These are phyloP conservation scores for Omphalea diandra DNA, from an alignment of 441 rosid species.

Conservation along the genomic window DNA sequence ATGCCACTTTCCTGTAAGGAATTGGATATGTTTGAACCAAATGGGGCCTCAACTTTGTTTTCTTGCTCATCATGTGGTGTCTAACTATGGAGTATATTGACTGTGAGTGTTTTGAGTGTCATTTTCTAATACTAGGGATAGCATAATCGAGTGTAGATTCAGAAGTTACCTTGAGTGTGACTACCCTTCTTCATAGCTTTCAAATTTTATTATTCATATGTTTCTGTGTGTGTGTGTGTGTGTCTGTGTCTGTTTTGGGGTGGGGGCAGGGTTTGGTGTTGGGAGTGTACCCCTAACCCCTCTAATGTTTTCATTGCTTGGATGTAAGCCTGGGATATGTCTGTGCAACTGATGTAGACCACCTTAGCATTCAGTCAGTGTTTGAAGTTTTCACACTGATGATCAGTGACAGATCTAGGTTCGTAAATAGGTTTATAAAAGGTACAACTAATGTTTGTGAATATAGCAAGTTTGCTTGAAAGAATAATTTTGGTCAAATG, in stretches of 20 bases:
- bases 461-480: neutral
- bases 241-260: too few species aligned
- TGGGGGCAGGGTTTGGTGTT: too few species aligned
- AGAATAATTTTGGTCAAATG: slow-evolving; percentile 3
- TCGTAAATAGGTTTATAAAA: neutral
- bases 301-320: neutral
- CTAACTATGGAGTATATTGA: neutral
- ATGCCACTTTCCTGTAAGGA: too few species aligned
- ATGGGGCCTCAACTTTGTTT: too few species aligned
- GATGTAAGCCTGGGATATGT: neutral
- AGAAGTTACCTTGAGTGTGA: neutral
- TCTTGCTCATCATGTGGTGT: neutral
- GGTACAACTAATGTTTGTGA: neutral
- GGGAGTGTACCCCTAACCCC: neutral
- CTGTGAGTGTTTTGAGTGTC: neutral
- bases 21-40: too few species aligned
- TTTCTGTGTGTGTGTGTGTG: too few species aligned
- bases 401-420: neutral
- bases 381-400: neutral
- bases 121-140: neutral
- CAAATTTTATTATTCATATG: too few species aligned
- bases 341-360: neutral
- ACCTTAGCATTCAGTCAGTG: neutral
- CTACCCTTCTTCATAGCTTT: too few species aligned
- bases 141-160: neutral